Evolutionary conservation across 1,139 yeast genomes (phyloP).

Genomic region (Hansenula sp.): DNA sequence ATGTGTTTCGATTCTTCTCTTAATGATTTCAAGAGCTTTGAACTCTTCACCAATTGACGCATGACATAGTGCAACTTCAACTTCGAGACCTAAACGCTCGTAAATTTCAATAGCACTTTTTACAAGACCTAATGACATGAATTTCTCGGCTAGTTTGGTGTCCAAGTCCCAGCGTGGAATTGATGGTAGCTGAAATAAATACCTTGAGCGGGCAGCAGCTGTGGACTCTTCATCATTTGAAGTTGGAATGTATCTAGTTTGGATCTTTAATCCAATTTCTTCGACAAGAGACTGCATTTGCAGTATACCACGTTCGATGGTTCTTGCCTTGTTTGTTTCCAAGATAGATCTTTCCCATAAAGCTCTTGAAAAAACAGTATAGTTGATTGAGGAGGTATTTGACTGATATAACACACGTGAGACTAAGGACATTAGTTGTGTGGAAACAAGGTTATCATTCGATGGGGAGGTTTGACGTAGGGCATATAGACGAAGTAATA

Average conservation of each 20-base stretch:
- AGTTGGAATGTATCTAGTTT: constrained; percentile 57
- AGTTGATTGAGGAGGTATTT: constrained; percentile 44
- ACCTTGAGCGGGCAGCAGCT: constrained; percentile 55
- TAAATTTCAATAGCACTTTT: constrained; percentile 89
- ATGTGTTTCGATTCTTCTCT: constrained; percentile 46
- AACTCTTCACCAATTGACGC: constrained; percentile 79
- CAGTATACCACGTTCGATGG: constrained; percentile 89
- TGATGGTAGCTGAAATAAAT: constrained; percentile 71
- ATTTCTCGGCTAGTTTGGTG: constrained; percentile 77
- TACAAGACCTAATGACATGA: constrained; percentile 80
- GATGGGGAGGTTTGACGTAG: constrained; percentile 72
- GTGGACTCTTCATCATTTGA: constrained; percentile 29
- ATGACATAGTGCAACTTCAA: constrained; percentile 87
- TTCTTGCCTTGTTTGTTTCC: constrained; percentile 77
- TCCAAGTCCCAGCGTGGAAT: constrained; percentile 88
- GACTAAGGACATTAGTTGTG: constrained; percentile 74
- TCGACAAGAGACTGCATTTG: constrained; percentile 93
- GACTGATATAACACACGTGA: constrained; percentile 59
- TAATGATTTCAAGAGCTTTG: constrained; percentile 60
- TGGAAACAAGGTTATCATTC: constrained; percentile 67
- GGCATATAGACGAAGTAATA: constrained; percentile 63
- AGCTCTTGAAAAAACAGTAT: constrained; percentile 80
- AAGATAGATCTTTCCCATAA: constrained; percentile 87
- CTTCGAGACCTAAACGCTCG: constrained; percentile 69
- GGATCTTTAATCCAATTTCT: constrained; percentile 73